Percentiles rank a stretch among this genome's conserved stretches.
Conservation (phyloP, 2,329 filamentous ascomycete genomes). For the Leptosphaerulina australis region DNA sequence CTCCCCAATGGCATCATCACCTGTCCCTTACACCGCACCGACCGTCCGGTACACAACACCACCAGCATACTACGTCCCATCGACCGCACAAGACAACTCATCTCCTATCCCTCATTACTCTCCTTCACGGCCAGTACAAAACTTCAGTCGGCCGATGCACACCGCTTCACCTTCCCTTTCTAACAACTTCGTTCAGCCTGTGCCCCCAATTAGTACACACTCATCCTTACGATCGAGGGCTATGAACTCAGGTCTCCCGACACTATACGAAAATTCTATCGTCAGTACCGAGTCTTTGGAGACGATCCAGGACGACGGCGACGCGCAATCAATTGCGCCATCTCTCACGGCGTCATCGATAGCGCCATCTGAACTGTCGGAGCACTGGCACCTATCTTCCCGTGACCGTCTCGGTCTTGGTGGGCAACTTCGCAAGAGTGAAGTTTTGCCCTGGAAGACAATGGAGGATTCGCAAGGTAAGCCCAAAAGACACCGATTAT, state of each 20-base stretch:
- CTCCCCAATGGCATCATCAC: conserved; percentile 12
- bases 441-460: conserved; percentile 42
- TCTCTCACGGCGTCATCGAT: conserved; percentile 36
- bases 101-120: conserved; percentile 23
- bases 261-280: conserved; percentile 42
- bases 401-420: conserved; percentile 48
- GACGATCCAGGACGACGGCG: conserved; percentile 20
- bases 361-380: conserved; percentile 45
- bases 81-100: conserved; percentile 6
- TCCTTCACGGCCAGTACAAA: conserved; percentile 27
- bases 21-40: not conserved
- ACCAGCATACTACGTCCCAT: conserved; percentile 9
- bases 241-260: conserved; percentile 35
- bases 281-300: conserved; percentile 31
- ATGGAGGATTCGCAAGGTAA: conserved; percentile 16
- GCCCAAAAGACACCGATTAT: conserved; percentile 36
- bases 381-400: conserved; percentile 45
- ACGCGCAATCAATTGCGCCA: conserved; percentile 34
- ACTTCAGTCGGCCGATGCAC: conserved; percentile 33
- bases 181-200: conserved; percentile 13
- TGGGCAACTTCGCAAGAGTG: conserved; percentile 42
- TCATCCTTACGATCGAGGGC: conserved; percentile 23
- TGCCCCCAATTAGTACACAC: conserved; percentile 15
- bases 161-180: conserved; percentile 5
- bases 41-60: conserved; percentile 2